Evolutionary conservation across 805 yeast species (phyloP).

Genomic region (Komagataella populi): DNA sequence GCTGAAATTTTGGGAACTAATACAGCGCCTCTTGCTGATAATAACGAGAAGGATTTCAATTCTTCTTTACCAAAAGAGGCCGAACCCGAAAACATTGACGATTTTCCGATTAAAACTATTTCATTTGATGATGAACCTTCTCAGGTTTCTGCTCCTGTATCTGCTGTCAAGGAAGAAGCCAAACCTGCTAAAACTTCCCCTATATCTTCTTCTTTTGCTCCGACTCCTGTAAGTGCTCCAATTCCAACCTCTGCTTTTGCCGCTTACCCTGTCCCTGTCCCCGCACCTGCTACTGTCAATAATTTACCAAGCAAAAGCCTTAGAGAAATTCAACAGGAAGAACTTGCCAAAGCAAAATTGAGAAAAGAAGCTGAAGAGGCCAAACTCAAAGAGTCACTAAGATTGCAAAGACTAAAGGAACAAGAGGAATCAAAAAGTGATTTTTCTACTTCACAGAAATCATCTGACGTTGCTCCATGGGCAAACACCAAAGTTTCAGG

Average conservation of each 20-base stretch:
- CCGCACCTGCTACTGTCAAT: not conserved
- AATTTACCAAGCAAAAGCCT: not conserved
- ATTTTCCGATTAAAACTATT: not conserved
- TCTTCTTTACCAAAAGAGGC: not conserved
- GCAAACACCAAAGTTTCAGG: constrained; percentile 19
- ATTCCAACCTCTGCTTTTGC: not conserved
- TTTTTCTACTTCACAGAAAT: constrained; percentile 6
- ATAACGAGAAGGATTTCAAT: not conserved
- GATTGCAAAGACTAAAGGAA: not conserved
- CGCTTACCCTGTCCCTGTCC: not conserved
- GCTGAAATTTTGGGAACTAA: not conserved
- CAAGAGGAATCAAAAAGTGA: not conserved
- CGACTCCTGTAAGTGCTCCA: not conserved
- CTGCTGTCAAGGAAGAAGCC: not conserved
- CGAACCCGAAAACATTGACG: not conserved
- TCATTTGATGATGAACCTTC: not conserved
- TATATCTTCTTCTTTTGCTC: not conserved
- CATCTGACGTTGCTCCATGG: constrained; percentile 38
- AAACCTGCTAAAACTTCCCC: not conserved
- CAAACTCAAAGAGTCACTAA: not conserved
- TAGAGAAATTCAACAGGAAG: not conserved
- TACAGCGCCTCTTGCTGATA: not conserved
- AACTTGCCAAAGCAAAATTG: not conserved
- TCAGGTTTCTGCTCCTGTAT: not conserved
- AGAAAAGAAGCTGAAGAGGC: not conserved